Percentiles rank a stretch among this genome's conserved stretches.
phyloP scores from a whole-genome alignment of 805 yeast species.

The Saccharomycopsis javanensis region DNA sequence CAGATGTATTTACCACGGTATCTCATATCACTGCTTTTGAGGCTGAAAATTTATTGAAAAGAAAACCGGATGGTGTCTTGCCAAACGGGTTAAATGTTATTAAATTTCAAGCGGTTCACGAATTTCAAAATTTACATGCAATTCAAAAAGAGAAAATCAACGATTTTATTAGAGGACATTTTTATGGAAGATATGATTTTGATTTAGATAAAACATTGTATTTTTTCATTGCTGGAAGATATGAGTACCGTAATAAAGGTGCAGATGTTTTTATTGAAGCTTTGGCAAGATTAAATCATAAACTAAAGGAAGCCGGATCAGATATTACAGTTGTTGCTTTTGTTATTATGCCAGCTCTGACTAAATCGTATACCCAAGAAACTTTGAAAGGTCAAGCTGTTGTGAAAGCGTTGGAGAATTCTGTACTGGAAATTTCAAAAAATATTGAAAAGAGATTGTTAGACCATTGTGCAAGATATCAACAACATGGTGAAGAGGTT shows the following conservation, averaged over 20 bases:
- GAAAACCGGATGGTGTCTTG: constrained; percentile 96
- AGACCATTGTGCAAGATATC: constrained; percentile 77
- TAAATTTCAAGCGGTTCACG: constrained; percentile 95
- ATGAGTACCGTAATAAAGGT: constrained; percentile 94
- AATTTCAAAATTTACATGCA: constrained; percentile 94
- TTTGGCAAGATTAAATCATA: constrained; percentile 83
- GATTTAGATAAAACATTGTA: constrained; percentile 89
- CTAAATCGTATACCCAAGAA: constrained; percentile 90
- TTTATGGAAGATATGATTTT: constrained; percentile 93
- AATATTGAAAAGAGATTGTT: constrained; percentile 79
- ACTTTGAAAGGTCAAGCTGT: constrained; percentile 96
- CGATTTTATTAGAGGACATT: constrained; percentile 93
- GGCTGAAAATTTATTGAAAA: constrained; percentile 80
- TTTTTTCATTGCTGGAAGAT: constrained; percentile 94
- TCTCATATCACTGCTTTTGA: constrained; percentile 97
- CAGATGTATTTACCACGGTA: constrained; percentile 96
- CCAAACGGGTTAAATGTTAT: constrained; percentile 95
- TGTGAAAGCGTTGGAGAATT: constrained; percentile 77
- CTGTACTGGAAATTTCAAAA: constrained; percentile 80
- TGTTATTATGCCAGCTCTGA: constrained; percentile 95
- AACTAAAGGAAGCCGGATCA: constrained; percentile 70
- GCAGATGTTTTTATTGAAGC: constrained; percentile 92
- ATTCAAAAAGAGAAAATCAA: constrained; percentile 82
- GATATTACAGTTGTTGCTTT: constrained; percentile 93
- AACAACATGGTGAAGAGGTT: constrained; percentile 48